Evolutionary conservation across 2,329 filamentous ascomycete species (phyloP).

Genomic region (Sarocladium strictum): DNA sequence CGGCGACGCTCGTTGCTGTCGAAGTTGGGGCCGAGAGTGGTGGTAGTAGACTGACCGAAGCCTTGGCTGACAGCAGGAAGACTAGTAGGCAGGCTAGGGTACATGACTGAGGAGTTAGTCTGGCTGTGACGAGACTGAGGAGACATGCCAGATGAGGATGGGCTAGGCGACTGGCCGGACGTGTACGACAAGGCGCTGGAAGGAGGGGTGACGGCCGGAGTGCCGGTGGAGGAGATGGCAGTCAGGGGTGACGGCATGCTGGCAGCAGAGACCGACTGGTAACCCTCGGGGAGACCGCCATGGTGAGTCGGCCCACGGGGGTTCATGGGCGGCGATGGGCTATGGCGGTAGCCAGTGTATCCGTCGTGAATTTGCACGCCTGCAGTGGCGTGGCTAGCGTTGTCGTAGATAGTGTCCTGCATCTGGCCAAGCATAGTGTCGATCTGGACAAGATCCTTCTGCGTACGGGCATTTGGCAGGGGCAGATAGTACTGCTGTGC

Average conservation of each 20-base stretch:
- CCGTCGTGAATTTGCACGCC: constrained; percentile 71
- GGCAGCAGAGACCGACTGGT: constrained; percentile 42
- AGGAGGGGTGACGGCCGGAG: constrained; percentile 70
- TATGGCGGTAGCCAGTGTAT: constrained; percentile 52
- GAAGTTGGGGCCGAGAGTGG: constrained; percentile 64
- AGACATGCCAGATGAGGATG: constrained; percentile 65
- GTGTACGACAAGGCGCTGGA: constrained; percentile 72
- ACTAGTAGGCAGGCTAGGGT: constrained; percentile 58
- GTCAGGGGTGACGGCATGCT: constrained; percentile 57
- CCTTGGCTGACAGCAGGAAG: constrained; percentile 61
- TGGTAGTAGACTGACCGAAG: constrained; percentile 63
- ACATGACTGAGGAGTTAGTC: constrained; percentile 57
- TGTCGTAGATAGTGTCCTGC: constrained; percentile 94
- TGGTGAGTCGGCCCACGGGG: constrained; percentile 28
- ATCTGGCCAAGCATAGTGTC: constrained; percentile 95
- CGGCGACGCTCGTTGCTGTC: constrained; percentile 57
- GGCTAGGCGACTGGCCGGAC: constrained; percentile 68
- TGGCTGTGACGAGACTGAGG: constrained; percentile 58
- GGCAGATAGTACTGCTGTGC: constrained; percentile 79
- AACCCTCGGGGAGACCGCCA: constrained; percentile 22
- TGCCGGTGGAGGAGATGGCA: constrained; percentile 57
- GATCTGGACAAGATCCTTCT: constrained; percentile 88
- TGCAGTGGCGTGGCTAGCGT: constrained; percentile 72
- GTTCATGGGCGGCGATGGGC: constrained; percentile 43
- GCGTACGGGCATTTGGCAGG: constrained; percentile 82